Percentiles rank a stretch among this genome's conserved stretches.
Conservation (phyloP, 2,329 filamentous ascomycete species). For the Allantophomopsis lycopodina region DNA sequence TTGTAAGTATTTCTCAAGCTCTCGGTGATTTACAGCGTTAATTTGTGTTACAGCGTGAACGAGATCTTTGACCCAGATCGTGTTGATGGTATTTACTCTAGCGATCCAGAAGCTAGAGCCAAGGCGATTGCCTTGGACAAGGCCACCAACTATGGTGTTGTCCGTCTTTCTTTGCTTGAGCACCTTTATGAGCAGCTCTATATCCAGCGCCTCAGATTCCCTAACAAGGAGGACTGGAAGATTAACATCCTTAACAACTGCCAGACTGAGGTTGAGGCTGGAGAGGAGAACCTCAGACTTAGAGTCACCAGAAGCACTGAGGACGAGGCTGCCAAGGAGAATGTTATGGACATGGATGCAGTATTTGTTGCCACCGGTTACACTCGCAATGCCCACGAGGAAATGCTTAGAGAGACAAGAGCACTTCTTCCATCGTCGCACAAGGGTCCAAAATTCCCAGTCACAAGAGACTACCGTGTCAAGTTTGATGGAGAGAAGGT, state of each 20-base stretch:
- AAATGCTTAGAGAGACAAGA: constrained; percentile 56
- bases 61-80: constrained; percentile 88
- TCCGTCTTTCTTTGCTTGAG: constrained; percentile 82
- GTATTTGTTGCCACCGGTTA: constrained; percentile 87
- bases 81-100: constrained; percentile 63
- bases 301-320: constrained; percentile 5
- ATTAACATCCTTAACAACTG: constrained; percentile 62
- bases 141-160: constrained; percentile 88
- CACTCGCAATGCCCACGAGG: constrained; percentile 61
- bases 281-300: constrained; percentile 4
- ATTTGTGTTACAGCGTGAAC: constrained; percentile 52
- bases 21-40: not conserved
- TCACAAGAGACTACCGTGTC: constrained; percentile 68
- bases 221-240: constrained; percentile 63
- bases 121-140: constrained; percentile 54
- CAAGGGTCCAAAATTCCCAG: constrained; percentile 38
- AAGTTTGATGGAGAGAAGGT: constrained; percentile 57
- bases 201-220: constrained; percentile 59
- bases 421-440: constrained; percentile 37
- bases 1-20: not conserved
- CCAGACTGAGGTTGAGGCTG: not conserved
- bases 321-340: constrained; percentile 23
- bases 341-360: constrained; percentile 53
- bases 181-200: constrained; percentile 81
- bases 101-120: constrained; percentile 44